Conservation (phyloP, 2,329 filamentous ascomycete species). For the Hypomyces perniciosus region DNA sequence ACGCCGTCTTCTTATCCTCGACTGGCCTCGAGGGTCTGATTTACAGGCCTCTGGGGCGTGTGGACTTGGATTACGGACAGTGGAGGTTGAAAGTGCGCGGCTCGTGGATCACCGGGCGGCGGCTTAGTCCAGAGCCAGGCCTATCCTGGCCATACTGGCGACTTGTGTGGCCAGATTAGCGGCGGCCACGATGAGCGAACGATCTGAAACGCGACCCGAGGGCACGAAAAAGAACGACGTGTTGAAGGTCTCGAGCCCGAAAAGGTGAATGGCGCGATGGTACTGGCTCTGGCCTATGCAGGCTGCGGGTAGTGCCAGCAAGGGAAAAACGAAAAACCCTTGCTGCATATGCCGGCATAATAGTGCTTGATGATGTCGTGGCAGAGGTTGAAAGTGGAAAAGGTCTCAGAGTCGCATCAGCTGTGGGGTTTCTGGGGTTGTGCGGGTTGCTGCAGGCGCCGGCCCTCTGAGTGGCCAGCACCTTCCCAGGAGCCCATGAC, state of each 20-base stretch:
- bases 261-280: too few species aligned
- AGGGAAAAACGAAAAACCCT: too few species aligned
- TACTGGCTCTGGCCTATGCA: too few species aligned
- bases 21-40: conserved; percentile 3
- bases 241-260: background rate
- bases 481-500: conserved; percentile 22
- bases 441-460: conserved; percentile 24
- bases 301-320: too few species aligned
- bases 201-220: conserved; percentile 10
- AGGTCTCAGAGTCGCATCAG: background rate
- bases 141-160: conserved; percentile 2
- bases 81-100: conserved; percentile 5
- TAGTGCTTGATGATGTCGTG: too few species aligned
- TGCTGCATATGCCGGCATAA: too few species aligned
- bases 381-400: background rate
- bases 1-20: conserved; percentile 25
- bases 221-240: background rate
- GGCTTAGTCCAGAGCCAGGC: conserved; percentile 3
- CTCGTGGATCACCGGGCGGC: conserved; percentile 13
- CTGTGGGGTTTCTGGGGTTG: conserved; percentile 19
- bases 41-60: background rate
- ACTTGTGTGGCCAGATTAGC: background rate
- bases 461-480: conserved; percentile 27
- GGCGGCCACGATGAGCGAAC: background rate
- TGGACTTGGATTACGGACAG: conserved; percentile 4